phyloP scores from a whole-genome alignment of 2,329 filamentous ascomycete genomes.

The Lecanoromycetidae sp. region DNA sequence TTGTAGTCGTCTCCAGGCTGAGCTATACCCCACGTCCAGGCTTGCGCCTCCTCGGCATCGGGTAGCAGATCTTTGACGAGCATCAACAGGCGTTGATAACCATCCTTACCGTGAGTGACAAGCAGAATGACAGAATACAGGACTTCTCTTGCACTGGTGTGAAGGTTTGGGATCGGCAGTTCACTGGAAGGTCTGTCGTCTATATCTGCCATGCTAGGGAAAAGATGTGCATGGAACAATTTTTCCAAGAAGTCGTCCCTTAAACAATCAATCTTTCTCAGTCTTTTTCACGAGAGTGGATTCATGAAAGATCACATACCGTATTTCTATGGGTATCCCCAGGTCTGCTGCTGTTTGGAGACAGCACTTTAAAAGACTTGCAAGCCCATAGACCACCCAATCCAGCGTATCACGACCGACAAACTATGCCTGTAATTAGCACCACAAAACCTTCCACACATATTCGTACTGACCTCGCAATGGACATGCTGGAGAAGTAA shows the following conservation, averaged over 20 bases:
- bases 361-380: constrained; percentile 32
- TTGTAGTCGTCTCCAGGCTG: constrained; percentile 39
- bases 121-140: constrained; percentile 49
- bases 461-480: constrained; percentile 27
- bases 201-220: constrained; percentile 41
- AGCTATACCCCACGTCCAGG: constrained; percentile 18
- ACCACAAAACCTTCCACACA: background rate
- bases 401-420: constrained; percentile 36
- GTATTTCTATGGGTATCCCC: constrained; percentile 25
- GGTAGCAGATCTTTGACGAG: constrained; percentile 41
- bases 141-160: constrained; percentile 43
- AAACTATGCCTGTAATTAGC: constrained; percentile 26
- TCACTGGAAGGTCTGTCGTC: constrained; percentile 22
- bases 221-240: constrained; percentile 54
- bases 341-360: constrained; percentile 29
- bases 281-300: too few relatives aligned
- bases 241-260: constrained; percentile 34
- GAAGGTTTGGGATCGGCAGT: constrained; percentile 39
- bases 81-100: constrained; percentile 42
- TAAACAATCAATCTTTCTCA: constrained; percentile 16
- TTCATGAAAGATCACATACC: constrained; percentile 20
- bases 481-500: constrained; percentile 33
- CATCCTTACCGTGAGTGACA: constrained; percentile 40
- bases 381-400: constrained; percentile 32
- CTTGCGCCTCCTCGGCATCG: constrained; percentile 31